Percentiles rank a stretch among this genome's conserved stretches.
phyloP scores from a whole-genome alignment of 169 alveolate genomes.

The Cardiosporidium cionae region DNA sequence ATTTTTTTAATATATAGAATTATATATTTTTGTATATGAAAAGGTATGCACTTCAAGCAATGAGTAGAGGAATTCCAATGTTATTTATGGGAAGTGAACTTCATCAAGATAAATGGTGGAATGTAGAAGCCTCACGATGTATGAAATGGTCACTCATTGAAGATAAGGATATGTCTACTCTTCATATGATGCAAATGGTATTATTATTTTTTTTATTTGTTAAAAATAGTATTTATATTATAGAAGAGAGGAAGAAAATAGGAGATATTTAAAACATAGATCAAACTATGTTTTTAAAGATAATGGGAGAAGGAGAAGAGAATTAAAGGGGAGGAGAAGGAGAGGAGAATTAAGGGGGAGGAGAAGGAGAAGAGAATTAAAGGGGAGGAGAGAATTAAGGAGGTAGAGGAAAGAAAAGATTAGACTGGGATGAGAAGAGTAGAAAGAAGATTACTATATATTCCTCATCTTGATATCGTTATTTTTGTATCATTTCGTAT shows the following conservation, averaged over 20 bases:
- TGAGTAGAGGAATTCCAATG: constrained; percentile 39
- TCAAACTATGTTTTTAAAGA: not conserved
- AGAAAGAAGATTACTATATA: no score
- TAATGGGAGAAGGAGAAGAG: not conserved
- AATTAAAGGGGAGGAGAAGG: not conserved
- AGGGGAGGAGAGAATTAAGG: not conserved
- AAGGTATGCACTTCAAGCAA: constrained; percentile 35
- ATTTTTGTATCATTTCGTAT: no score
- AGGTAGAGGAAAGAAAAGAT: not conserved
- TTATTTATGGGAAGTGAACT: constrained; percentile 46
- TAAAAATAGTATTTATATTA: not conserved
- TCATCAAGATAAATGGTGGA: constrained; percentile 43
- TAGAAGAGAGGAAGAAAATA: not conserved
- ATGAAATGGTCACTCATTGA: constrained; percentile 34
- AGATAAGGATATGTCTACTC: constrained; percentile 8
- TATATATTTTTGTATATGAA: no score
- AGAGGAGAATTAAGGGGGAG: not conserved
- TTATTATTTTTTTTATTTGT: not conserved
- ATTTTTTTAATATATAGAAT: no score
- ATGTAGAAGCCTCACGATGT: constrained; percentile 10
- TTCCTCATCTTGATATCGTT: no score
- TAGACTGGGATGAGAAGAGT: no score
- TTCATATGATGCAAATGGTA: constrained; percentile 36
- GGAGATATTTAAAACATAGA: not conserved
- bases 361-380: not conserved